phyloP scores from a whole-genome alignment of 2,329 filamentous ascomycete species.

The Penicillium capsulatum region DNA sequence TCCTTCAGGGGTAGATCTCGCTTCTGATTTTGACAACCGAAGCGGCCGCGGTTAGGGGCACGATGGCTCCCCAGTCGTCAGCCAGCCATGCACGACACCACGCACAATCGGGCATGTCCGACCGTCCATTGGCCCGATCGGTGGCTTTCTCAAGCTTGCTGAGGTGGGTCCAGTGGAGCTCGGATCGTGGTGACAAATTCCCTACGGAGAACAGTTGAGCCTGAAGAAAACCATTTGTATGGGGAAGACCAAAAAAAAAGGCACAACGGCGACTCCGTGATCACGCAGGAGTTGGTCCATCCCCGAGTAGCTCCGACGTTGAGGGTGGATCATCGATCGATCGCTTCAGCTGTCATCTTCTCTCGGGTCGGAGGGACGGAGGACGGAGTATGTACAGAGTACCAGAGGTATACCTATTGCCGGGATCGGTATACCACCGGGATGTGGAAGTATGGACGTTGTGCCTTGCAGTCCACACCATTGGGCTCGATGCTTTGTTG shows the following conservation, averaged over 20 bases:
- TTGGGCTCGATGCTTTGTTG: too few species aligned
- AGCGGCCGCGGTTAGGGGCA: slow-evolving; percentile 18
- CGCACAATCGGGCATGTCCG: slow-evolving; percentile 9
- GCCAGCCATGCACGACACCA: slow-evolving; percentile 27
- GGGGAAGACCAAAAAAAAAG: slow-evolving; percentile 5
- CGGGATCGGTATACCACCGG: too few species aligned
- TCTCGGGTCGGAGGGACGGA: not conserved
- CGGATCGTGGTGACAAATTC: slow-evolving; percentile 23
- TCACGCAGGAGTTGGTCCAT: slow-evolving; percentile 4
- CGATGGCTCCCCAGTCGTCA: slow-evolving; percentile 15
- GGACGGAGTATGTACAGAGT: too few species aligned
- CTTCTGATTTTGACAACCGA: slow-evolving; percentile 16
- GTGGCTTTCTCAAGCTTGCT: not conserved
- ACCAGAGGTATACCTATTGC: too few species aligned
- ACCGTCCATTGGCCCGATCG: slow-evolving; percentile 17
- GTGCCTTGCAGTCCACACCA: too few species aligned
- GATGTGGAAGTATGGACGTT: too few species aligned
- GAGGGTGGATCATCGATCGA: not conserved
- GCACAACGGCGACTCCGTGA: slow-evolving; percentile 12
- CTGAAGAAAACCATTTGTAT: slow-evolving; percentile 2
- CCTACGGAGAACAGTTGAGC: slow-evolving; percentile 1
- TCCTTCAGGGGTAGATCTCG: slow-evolving; percentile 16
- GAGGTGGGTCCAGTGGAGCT: slow-evolving; percentile 9
- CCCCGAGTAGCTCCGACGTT: slow-evolving; percentile 16
- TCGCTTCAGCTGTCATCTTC: not conserved